Conservation (phyloP, 2,329 filamentous ascomycete species). For the Pezicula radicicola region DNA sequence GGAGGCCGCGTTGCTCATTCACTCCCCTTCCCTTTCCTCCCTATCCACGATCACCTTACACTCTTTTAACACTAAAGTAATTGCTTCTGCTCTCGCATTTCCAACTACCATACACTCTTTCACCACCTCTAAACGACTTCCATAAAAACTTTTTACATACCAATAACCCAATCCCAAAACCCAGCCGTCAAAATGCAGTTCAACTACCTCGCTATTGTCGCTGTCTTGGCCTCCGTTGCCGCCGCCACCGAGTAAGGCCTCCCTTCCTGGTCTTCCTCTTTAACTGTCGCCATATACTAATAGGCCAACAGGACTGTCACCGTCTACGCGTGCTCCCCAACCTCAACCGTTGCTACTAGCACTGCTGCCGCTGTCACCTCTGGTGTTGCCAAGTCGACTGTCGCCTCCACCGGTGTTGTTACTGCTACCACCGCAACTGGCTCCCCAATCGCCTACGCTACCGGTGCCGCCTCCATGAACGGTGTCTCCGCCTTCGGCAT, state of each 20-base stretch:
- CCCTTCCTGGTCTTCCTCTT: neutral
- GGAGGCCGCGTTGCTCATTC: conserved; percentile 1
- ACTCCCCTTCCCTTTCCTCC: conserved; percentile 9
- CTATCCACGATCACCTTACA: conserved; percentile 26
- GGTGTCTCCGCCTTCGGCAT: conserved; percentile 26
- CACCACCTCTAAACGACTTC: conserved; percentile 10
- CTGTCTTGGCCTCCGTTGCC: conserved; percentile 25
- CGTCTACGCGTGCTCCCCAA: conserved; percentile 4
- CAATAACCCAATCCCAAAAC: conserved; percentile 10
- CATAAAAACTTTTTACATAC: conserved; percentile 9
- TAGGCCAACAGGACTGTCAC: neutral
- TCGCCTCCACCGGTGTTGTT: conserved; percentile 15
- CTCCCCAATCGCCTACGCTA: conserved; percentile 24
- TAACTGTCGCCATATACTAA: neutral
- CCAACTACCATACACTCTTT: conserved; percentile 9
- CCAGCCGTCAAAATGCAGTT: conserved; percentile 31
- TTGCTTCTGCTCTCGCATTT: conserved; percentile 14
- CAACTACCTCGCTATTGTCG: conserved; percentile 22
- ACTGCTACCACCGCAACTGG: conserved; percentile 12
- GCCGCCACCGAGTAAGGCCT: conserved; percentile 9
- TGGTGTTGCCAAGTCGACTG: conserved; percentile 1
- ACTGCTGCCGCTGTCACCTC: conserved; percentile 8
- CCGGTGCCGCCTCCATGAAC: conserved; percentile 24
- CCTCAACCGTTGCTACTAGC: conserved; percentile 3
- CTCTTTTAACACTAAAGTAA: conserved; percentile 22